Evolutionary conservation across 1,284 basidiomycete species (phyloP).

Genomic region (Bjerkandera adusta): DNA sequence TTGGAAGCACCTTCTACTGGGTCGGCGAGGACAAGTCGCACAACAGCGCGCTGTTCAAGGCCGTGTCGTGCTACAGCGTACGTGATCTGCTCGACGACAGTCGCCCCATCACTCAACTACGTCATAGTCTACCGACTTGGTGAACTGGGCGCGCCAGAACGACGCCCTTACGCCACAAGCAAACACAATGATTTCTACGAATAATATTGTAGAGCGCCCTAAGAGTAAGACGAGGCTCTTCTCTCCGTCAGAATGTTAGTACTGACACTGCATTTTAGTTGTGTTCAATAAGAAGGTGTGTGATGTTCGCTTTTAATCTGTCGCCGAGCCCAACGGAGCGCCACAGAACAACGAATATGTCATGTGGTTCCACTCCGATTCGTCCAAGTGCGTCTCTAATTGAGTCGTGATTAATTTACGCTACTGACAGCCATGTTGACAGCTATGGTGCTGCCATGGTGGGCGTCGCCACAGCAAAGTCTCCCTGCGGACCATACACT

Average conservation of each 20-base stretch:
- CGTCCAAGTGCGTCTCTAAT: slow-evolving; percentile 45
- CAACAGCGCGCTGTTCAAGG: slow-evolving; percentile 55
- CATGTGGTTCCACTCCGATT: slow-evolving; percentile 72
- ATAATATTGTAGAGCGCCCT: slow-evolving; percentile 62
- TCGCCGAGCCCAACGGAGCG: neutral
- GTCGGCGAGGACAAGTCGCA: slow-evolving; percentile 62
- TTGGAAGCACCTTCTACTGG: slow-evolving; percentile 60
- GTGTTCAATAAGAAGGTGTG: slow-evolving; percentile 50
- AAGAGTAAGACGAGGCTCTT: slow-evolving; percentile 45
- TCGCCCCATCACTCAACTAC: neutral
- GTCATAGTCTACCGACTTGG: slow-evolving; percentile 48
- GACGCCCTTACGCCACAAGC: slow-evolving; percentile 53
- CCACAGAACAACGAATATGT: slow-evolving; percentile 59
- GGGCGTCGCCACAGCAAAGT: slow-evolving; percentile 56
- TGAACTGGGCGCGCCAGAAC: slow-evolving; percentile 55
- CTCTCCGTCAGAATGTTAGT: neutral
- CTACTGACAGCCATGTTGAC: too few relatives aligned
- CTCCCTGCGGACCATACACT: slow-evolving; percentile 59
- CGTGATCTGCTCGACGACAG: slow-evolving; percentile 13
- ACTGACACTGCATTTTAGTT: slow-evolving; percentile 32
- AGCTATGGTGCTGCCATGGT: slow-evolving; percentile 65
- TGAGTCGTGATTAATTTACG: slow-evolving; percentile 3
- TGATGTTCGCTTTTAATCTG: neutral
- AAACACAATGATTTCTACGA: slow-evolving; percentile 55
- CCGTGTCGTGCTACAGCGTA: slow-evolving; percentile 60